Percentiles rank a stretch among this genome's conserved stretches.
phyloP scores from a whole-genome alignment of 1,284 basidiomycete species.

The Austroboletus niveus region DNA sequence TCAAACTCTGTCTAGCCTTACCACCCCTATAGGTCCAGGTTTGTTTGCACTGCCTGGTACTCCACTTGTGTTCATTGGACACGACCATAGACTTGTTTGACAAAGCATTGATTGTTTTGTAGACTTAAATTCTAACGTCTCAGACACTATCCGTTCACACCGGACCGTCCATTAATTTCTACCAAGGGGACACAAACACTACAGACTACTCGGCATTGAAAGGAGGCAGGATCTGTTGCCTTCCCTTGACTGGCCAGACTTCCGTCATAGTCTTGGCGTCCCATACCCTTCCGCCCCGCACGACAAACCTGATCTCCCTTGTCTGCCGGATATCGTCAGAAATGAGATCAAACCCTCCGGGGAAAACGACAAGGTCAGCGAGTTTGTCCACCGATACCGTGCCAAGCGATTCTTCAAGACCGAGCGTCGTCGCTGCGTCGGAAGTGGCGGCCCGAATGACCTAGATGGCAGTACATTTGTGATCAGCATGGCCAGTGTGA shows the following conservation, averaged over 20 bases:
- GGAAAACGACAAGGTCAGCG: slow-evolving; percentile 66
- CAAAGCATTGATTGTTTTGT: too few relatives aligned
- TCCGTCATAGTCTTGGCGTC: slow-evolving; percentile 63
- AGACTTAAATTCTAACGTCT: too few relatives aligned
- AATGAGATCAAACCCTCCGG: slow-evolving; percentile 54
- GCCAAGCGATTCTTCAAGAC: slow-evolving; percentile 58
- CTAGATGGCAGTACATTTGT: slow-evolving; percentile 32
- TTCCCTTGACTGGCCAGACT: slow-evolving; percentile 63
- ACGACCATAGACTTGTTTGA: neutral
- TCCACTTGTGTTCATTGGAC: slow-evolving; percentile 12
- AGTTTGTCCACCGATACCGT: slow-evolving; percentile 62
- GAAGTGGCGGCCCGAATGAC: slow-evolving; percentile 66
- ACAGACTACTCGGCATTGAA: slow-evolving; percentile 53
- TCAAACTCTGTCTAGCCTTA: too few relatives aligned
- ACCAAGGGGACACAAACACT: neutral
- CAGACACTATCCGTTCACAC: neutral
- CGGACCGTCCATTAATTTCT: neutral
- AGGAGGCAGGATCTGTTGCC: slow-evolving; percentile 50
- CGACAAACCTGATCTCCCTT: slow-evolving; percentile 51
- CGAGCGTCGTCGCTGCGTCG: slow-evolving; percentile 61
- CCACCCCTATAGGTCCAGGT: too few relatives aligned
- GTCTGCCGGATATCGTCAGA: slow-evolving; percentile 50
- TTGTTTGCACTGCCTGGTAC: too few relatives aligned
- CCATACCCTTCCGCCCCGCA: slow-evolving; percentile 65
- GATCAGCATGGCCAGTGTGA: too few relatives aligned